These are phyloP conservation scores for Claviceps spartinae DNA, from an alignment of 2,329 filamentous ascomycete species.

Conservation along the genomic window DNA sequence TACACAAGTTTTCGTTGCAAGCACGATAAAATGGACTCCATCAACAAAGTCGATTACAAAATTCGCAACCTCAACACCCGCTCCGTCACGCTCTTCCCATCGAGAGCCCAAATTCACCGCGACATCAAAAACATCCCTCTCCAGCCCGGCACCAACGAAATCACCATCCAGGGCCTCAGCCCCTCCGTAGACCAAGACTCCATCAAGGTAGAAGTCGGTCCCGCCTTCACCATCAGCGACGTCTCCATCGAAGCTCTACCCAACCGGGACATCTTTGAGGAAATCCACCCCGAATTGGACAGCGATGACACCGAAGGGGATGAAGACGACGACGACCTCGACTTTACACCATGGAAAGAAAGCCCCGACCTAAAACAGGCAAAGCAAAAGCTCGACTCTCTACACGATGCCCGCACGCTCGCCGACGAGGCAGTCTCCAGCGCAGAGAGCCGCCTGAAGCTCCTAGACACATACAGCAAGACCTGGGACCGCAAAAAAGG, in stretches of 20 bases:
- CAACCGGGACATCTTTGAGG: constrained; percentile 37
- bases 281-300: constrained; percentile 33
- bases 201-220: constrained; percentile 45
- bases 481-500: constrained; percentile 23
- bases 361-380: constrained; percentile 11
- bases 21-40: constrained; percentile 21
- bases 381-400: constrained; percentile 14
- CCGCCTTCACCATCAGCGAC: constrained; percentile 43
- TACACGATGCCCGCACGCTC: constrained; percentile 12
- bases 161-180: constrained; percentile 42
- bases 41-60: constrained; percentile 35
- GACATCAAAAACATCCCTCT: constrained; percentile 39
- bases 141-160: constrained; percentile 40
- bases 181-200: constrained; percentile 43
- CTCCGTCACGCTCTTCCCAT: constrained; percentile 49
- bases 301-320: not conserved
- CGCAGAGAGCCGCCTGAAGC: constrained; percentile 20
- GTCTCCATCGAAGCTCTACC: constrained; percentile 43
- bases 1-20: not conserved
- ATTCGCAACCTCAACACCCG: constrained; percentile 44
- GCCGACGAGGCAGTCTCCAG: not conserved
- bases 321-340: constrained; percentile 16
- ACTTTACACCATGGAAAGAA: constrained; percentile 10
- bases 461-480: constrained; percentile 25
- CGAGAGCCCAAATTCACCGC: constrained; percentile 44